Evolutionary conservation across 345 rosid species (phyloP).

Genomic region (Erodium maritimum): DNA sequence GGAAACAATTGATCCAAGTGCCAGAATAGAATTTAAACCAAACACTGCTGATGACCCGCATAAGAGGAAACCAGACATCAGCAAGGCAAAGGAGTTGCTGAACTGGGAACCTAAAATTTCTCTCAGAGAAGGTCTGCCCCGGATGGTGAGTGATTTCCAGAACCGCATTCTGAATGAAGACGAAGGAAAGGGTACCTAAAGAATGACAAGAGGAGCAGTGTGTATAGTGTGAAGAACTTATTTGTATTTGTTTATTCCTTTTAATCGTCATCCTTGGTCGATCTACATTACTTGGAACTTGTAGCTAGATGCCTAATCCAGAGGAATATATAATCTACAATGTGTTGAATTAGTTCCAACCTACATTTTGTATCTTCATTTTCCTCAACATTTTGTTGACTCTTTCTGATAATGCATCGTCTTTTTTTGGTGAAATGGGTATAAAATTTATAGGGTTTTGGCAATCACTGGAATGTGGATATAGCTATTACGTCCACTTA

Average conservation of each 20-base stretch:
- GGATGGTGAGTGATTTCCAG: conserved; percentile 29
- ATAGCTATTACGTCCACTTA: too few relatives aligned
- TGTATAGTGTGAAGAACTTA: not conserved
- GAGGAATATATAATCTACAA: not conserved
- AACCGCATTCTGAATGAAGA: not conserved
- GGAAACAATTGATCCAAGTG: conserved; percentile 32
- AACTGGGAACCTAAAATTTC: conserved; percentile 23
- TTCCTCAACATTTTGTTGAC: not conserved
- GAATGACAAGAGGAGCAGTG: not conserved
- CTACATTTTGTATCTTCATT: not conserved
- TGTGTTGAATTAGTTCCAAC: not conserved
- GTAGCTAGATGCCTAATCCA: not conserved
- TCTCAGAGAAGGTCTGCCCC: conserved; percentile 25
- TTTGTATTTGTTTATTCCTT: not conserved
- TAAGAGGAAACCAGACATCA: conserved; percentile 34
- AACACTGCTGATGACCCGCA: conserved; percentile 41
- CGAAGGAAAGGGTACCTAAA: not conserved
- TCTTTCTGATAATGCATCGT: not conserved
- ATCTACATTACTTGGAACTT: not conserved
- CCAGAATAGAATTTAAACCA: conserved; percentile 29
- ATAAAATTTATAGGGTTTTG: too few relatives aligned
- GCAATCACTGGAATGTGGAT: too few relatives aligned
- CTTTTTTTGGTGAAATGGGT: too few relatives aligned
- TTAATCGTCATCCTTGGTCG: not conserved
- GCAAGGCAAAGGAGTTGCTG: conserved; percentile 5